Base-by-base conservation (phyloP, 306 rosid species). In the Calophaca sinica region DNA sequence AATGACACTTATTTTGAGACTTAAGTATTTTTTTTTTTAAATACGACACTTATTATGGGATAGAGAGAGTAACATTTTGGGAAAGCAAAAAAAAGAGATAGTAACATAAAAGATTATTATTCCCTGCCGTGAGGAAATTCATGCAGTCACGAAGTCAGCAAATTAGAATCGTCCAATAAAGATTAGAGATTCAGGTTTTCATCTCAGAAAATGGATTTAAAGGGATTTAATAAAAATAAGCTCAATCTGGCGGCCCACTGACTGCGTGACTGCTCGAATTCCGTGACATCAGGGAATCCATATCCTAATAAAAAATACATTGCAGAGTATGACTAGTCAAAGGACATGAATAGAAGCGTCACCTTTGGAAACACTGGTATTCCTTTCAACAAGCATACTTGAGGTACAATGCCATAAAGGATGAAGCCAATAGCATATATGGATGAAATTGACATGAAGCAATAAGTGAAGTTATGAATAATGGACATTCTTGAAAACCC, bases 321-420 rank as follows among this genome's bases (percentile, higher is more conserved):
- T 5, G 41, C 10, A 1, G 4, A 3, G 38, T 38, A 44, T 9
- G 2, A 29, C 12, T 38, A 36, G 51, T 20, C 3, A 38, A 39
- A 64, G 26, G 26, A 20, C 26, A 20, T 20, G 44, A 55, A 2
- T 33, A 36, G n/a, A 35, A 10, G 33, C 2, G 44, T 64, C 12
- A 82, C 83, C 83, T 79, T 78, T 35, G 86, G 86, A 26, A 78
- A 83, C 0, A 83, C 62, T 9, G 83, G 39, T 11, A 83, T 83
- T 70, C 83, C 86, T 68, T 78, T 74, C 7, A 83, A 72, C 71
- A 83, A 75, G 70, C 86, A 83, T 1, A 83, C 9, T 83, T 83
- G 86, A 54, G 86, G 86, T 6, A 82, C 75, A 31, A 77, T 74
- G 44, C 87, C 87, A 41, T 83, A 83, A 33, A 83, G 52, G 60